Conservation (phyloP, 108 stramenopile genomes). For the Skeletonema tropicum region DNA sequence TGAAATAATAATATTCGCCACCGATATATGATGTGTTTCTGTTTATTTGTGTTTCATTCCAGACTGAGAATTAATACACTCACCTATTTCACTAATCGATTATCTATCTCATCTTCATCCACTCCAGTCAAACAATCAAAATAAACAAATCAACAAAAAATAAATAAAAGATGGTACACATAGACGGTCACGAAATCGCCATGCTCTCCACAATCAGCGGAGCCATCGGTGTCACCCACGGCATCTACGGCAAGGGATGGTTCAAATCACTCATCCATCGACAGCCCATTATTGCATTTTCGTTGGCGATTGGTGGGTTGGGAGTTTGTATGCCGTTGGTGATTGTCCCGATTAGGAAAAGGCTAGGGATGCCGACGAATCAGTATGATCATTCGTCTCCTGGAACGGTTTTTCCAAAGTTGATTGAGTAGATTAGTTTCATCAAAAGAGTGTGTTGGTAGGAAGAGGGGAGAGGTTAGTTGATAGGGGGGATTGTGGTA, state of each 20-base stretch:
- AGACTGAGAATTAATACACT: too few species aligned
- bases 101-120: too few species aligned
- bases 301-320: slow-evolving; percentile 53
- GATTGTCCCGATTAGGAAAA: slow-evolving; percentile 74
- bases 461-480: too few species aligned
- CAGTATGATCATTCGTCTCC: slow-evolving; percentile 80
- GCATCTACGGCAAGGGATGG: slow-evolving; percentile 82
- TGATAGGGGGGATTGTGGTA: too few species aligned
- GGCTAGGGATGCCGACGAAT: slow-evolving; percentile 83
- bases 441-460: too few species aligned
- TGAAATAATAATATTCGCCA: too few species aligned
- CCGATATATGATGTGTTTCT: too few species aligned
- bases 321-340: slow-evolving; percentile 73
- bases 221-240: slow-evolving; percentile 63
- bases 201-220: slow-evolving; percentile 69
- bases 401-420: slow-evolving; percentile 75
- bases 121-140: background rate
- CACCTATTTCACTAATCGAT: too few species aligned
- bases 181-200: slow-evolving; percentile 87
- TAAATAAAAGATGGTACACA: slow-evolving; percentile 60
- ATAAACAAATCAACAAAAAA: slow-evolving; percentile 3
- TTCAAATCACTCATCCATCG: slow-evolving; percentile 75
- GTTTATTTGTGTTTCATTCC: too few species aligned
- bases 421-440: slow-evolving; percentile 54
- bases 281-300: slow-evolving; percentile 83